Percentiles rank a stretch among this genome's conserved stretches.
phyloP scores from a whole-genome alignment of 805 yeast species.

The Cyberlindnera sargentensis region DNA sequence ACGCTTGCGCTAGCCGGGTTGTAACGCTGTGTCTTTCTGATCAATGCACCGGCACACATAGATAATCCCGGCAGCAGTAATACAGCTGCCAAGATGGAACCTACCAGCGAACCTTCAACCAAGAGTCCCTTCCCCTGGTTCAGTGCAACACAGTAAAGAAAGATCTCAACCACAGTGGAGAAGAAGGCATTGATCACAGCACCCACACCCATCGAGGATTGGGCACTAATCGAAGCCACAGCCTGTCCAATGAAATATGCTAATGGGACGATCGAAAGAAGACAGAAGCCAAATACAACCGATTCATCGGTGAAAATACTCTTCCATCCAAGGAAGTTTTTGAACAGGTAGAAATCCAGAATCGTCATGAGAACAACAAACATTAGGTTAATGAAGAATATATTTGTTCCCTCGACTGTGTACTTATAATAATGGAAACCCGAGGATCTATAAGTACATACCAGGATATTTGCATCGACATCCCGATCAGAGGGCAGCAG shows the following conservation, averaged over 20 bases:
- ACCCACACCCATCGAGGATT: conserved; percentile 97
- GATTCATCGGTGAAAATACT: conserved; percentile 45
- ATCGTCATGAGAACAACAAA: conserved; percentile 78
- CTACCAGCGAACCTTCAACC: conserved; percentile 95
- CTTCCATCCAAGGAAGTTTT: conserved; percentile 34
- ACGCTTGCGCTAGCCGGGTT: conserved; percentile 97
- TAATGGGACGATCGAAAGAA: conserved; percentile 82
- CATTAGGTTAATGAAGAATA: conserved; percentile 80
- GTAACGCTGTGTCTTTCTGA: conserved; percentile 87
- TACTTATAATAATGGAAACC: conserved; percentile 93
- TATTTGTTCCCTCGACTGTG: conserved; percentile 94
- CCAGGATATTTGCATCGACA: conserved; percentile 48
- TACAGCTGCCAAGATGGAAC: conserved; percentile 90
- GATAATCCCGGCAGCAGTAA: conserved; percentile 86
- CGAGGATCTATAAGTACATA: conserved; percentile 88
- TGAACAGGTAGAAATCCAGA: conserved; percentile 61
- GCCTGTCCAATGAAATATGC: conserved; percentile 98
- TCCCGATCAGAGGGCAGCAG: conserved; percentile 16
- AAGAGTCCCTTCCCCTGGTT: conserved; percentile 77
- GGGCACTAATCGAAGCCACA: conserved; percentile 98
- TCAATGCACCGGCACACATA: conserved; percentile 96
- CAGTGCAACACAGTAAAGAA: conserved; percentile 85
- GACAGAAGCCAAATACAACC: conserved; percentile 63
- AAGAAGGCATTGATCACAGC: conserved; percentile 97
- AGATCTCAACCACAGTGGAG: conserved; percentile 92